Conservation (phyloP, 208 protist species). For the Leptomonas pyrrhocoris region DNA sequence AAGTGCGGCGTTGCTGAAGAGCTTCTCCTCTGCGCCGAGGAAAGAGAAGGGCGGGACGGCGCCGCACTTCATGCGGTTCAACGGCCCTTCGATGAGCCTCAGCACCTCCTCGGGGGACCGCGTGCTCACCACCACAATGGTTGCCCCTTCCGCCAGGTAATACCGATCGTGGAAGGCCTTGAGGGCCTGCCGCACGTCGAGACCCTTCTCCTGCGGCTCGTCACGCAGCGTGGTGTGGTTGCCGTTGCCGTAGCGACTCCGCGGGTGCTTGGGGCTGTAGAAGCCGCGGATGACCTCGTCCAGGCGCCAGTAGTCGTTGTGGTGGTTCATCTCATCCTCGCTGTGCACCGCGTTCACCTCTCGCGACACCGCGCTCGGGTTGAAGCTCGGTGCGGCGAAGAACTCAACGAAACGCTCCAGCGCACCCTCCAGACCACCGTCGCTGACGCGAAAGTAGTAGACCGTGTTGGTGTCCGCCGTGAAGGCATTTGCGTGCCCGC, state of each 20-base stretch:
- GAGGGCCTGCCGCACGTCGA: conserved; percentile 73
- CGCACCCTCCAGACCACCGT: conserved; percentile 69
- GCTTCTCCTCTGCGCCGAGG: conserved; percentile 26
- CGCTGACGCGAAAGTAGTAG: conserved; percentile 89
- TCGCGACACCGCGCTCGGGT: conserved; percentile 62
- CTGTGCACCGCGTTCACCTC: conserved; percentile 94
- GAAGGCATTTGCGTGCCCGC: conserved; percentile 87
- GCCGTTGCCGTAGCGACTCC: conserved; percentile 86
- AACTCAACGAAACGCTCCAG: conserved; percentile 95
- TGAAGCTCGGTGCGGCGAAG: conserved; percentile 92
- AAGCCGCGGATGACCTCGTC: conserved; percentile 70
- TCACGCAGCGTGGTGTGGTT: conserved; percentile 84
- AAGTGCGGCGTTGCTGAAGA: conserved; percentile 24
- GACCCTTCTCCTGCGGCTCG: conserved; percentile 42
- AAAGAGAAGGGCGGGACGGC: conserved; percentile 29
- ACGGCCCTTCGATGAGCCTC: conserved; percentile 42
- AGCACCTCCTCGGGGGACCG: conserved; percentile 48
- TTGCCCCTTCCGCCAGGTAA: conserved; percentile 30
- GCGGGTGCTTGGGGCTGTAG: conserved; percentile 68
- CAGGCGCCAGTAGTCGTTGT: conserved; percentile 79
- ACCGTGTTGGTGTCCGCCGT: conserved; percentile 79
- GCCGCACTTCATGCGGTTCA: conserved; percentile 50
- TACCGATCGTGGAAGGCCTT: conserved; percentile 60
- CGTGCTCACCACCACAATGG: conserved; percentile 48
- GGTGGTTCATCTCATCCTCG: conserved; percentile 93